phyloP scores from a whole-genome alignment of 129 eudicot genomes.

The Pseudognaphalium luteoalbum region DNA sequence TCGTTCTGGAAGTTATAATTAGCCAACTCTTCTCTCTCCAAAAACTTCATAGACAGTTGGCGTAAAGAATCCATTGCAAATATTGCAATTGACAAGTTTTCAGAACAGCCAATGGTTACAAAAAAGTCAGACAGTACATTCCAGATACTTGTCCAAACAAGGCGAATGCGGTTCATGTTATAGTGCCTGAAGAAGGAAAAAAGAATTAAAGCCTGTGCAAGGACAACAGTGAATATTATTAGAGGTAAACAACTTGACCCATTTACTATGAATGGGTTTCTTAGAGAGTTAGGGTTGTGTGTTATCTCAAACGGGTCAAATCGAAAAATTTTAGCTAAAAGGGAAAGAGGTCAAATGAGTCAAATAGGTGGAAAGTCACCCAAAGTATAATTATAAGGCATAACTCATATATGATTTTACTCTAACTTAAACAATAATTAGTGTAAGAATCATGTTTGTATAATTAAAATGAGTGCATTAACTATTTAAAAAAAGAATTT shows the following conservation, averaged over 20 bases:
- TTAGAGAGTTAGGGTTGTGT: background rate
- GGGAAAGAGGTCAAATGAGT: background rate
- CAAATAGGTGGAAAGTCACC: background rate
- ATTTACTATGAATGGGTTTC: background rate
- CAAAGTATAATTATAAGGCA: background rate
- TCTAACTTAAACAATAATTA: background rate
- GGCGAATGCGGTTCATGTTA: slow-evolving; percentile 95
- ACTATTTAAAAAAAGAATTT: background rate
- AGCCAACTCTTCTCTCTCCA: slow-evolving; percentile 96
- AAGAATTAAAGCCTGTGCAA: background rate
- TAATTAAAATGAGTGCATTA: background rate
- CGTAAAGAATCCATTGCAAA: slow-evolving; percentile 99
- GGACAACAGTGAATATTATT: background rate
- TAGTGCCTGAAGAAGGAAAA: slow-evolving; percentile 62
- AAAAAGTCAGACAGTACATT: slow-evolving; percentile 83
- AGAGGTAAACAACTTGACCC: background rate
- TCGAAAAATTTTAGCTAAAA: background rate
- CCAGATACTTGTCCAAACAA: slow-evolving; percentile 96
- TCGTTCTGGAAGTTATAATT: slow-evolving; percentile 95
- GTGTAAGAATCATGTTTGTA: background rate
- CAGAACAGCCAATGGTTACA: slow-evolving; percentile 90
- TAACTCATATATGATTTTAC: background rate
- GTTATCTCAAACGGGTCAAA: background rate
- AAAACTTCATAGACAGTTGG: slow-evolving; percentile 92
- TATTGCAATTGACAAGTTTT: slow-evolving; percentile 88